Base-by-base conservation (phyloP, 495 filamentous ascomycete species). In the Annulohypoxylon maeteangense region DNA sequence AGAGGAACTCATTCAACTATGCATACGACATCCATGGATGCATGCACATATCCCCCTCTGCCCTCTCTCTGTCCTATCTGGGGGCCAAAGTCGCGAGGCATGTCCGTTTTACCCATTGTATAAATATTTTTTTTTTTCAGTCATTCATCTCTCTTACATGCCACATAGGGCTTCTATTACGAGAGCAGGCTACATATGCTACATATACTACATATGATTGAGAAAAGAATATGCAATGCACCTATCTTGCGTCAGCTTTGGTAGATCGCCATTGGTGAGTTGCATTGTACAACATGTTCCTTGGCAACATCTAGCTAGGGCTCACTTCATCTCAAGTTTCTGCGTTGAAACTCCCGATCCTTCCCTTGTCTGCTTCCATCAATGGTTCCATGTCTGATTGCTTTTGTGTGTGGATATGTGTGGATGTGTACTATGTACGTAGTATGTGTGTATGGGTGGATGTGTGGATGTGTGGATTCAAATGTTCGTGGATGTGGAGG, bases 271-370 rank as follows among this genome's bases (percentile, higher is more conserved):
- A 70, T 71, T 62, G 68, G 62, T 53, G 56, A 55, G 63, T 56
- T 63, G 27, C 27, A 67, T 65, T 70, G 60, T 64, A 70, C 53
- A 59, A 59, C 60, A 60, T 70, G 40, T 62, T 60, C 45, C 59
- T 63, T 67, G 69, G 69, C 59, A 50, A 60, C 45, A 29, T 50
- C 31, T 38, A 63, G 48, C 58, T 68, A 62, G 40, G 58, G 40
- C 65, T 67, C 57, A 54, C 47, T 62, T 68, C 34, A 57, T 57
- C 34, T 57, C 20, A 50, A 31, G 64, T 61, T 23, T 47, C 38
- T 67, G 64, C 53, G 69, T 67, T 57, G 69, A 72, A 68, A 72
- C 69, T 72, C 69, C 69, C 69, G 69, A 72, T 68, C 60, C 64
- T 72, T 72, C 63, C 58, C 58, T 34, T 64, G 69, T 64, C 59